These are phyloP conservation scores for Symbiotaphrina buchneri DNA, from an alignment of 495 filamentous ascomycete species.

Conservation along the genomic window DNA sequence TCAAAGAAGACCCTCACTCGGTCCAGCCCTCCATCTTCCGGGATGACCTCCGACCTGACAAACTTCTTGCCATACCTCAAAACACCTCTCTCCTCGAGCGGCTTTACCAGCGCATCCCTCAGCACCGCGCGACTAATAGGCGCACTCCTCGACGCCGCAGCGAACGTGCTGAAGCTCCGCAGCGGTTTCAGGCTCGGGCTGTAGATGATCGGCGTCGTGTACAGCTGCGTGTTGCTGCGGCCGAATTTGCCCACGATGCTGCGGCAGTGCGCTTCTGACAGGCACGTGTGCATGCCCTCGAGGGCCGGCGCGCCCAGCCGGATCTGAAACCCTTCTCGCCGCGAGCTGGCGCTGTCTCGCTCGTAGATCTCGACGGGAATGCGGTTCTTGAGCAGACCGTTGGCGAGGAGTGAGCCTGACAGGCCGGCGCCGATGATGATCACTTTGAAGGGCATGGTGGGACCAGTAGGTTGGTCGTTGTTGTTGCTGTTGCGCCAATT, in stretches of 20 bases:
- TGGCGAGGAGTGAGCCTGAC: conserved; percentile 5
- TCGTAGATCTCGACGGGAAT: conserved; percentile 4
- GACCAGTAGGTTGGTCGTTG: too few species aligned
- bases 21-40: too few species aligned
- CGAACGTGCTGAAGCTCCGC: conserved; percentile 1
- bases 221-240: not conserved
- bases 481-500: too few species aligned
- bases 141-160: not conserved
- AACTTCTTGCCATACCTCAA: not conserved
- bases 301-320: conserved; percentile 4
- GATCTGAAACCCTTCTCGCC: conserved; percentile 3
- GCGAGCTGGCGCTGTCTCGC: not conserved
- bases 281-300: conserved; percentile 3
- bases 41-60: not conserved
- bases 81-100: not conserved
- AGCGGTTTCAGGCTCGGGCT: not conserved
- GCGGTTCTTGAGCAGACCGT: conserved; percentile 3
- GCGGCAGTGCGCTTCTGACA: not conserved
- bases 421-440: conserved; percentile 5
- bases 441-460: conserved; percentile 3
- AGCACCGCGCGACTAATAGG: conserved; percentile 4
- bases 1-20: conserved; percentile 26
- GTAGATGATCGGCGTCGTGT: conserved; percentile 4
- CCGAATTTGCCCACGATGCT: conserved; percentile 5
- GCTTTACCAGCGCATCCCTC: conserved; percentile 3